Evolutionary conservation across 306 rosid genomes (phyloP).

Genomic region (Begonia fuchsioides): DNA sequence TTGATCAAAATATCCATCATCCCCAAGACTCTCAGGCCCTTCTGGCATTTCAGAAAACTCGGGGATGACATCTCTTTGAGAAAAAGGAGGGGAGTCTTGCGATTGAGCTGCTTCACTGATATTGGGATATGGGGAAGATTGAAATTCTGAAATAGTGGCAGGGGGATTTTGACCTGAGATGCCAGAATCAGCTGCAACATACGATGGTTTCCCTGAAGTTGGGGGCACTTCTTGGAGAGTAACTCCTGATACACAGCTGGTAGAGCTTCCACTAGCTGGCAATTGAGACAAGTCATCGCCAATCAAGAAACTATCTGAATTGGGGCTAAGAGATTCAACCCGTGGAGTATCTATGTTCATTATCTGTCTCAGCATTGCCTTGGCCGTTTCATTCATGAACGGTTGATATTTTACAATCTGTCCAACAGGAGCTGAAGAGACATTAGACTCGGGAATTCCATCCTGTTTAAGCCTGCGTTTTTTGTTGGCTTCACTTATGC

Average conservation of each 20-base stretch:
- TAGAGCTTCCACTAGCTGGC: conserved; percentile 36
- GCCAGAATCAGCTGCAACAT: too few relatives aligned
- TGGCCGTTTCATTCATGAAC: conserved; percentile 54
- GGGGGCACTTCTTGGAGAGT: conserved; percentile 75
- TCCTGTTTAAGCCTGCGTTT: conserved; percentile 81
- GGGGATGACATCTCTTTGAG: conserved; percentile 37
- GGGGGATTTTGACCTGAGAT: conserved; percentile 21
- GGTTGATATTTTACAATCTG: conserved; percentile 84
- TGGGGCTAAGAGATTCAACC: conserved; percentile 32
- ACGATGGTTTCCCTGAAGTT: too few relatives aligned
- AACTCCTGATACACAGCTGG: conserved; percentile 49
- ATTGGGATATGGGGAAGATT: conserved; percentile 31
- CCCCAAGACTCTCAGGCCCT: conserved; percentile 28
- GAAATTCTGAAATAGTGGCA: conserved; percentile 30
- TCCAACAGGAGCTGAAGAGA: conserved; percentile 50
- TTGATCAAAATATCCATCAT: conserved; percentile 35
- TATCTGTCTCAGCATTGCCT: conserved; percentile 67
- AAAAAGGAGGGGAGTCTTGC: conserved; percentile 22
- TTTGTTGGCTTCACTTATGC: conserved; percentile 66
- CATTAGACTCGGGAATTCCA: conserved; percentile 35
- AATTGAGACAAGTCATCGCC: conserved; percentile 42
- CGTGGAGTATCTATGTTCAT: conserved; percentile 51
- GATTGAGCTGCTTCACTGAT: conserved; percentile 28
- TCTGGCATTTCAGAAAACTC: conserved; percentile 47
- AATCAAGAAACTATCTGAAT: conserved; percentile 35